Evolutionary conservation across 306 rosid genomes (phyloP).

Genomic region (Lagenaria siceraria): DNA sequence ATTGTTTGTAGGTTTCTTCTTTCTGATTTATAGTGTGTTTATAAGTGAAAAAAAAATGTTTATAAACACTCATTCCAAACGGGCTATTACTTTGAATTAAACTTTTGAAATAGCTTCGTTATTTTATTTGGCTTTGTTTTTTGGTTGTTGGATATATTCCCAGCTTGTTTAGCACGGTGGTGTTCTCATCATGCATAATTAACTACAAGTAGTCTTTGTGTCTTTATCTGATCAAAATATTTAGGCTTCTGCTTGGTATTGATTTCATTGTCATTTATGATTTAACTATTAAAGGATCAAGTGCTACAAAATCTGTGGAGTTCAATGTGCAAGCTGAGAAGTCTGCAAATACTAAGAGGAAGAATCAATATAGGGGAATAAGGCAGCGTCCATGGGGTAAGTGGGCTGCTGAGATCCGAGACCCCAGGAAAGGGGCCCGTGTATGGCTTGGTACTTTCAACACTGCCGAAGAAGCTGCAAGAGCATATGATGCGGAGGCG

Average conservation of each 20-base stretch:
- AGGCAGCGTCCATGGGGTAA: slow-evolving; percentile 99
- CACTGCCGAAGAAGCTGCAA: slow-evolving; percentile 98
- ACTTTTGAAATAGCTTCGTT: background rate
- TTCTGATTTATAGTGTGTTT: too few species aligned
- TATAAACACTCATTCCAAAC: too few species aligned
- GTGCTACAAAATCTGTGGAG: slow-evolving; percentile 36
- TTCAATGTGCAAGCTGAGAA: slow-evolving; percentile 44
- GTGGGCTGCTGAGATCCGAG: slow-evolving; percentile 99
- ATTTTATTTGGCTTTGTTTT: background rate
- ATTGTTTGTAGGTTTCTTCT: background rate
- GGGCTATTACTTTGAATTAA: too few species aligned
- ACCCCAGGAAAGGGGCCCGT: slow-evolving; percentile 93
- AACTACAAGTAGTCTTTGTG: background rate
- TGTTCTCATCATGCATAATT: background rate
- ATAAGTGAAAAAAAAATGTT: too few species aligned
- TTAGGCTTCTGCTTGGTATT: background rate
- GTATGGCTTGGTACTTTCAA: slow-evolving; percentile 99
- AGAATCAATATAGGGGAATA: slow-evolving; percentile 82
- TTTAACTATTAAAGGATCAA: slow-evolving; percentile 28
- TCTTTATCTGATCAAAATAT: background rate
- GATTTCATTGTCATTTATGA: background rate
- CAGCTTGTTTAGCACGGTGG: background rate
- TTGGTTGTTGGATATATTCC: background rate
- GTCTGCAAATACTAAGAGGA: slow-evolving; percentile 63
- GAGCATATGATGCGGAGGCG: slow-evolving; percentile 95